These are phyloP conservation scores for Fusarium pseudoanthophilum DNA, from an alignment of 2,329 filamentous ascomycete species.

Conservation along the genomic window DNA sequence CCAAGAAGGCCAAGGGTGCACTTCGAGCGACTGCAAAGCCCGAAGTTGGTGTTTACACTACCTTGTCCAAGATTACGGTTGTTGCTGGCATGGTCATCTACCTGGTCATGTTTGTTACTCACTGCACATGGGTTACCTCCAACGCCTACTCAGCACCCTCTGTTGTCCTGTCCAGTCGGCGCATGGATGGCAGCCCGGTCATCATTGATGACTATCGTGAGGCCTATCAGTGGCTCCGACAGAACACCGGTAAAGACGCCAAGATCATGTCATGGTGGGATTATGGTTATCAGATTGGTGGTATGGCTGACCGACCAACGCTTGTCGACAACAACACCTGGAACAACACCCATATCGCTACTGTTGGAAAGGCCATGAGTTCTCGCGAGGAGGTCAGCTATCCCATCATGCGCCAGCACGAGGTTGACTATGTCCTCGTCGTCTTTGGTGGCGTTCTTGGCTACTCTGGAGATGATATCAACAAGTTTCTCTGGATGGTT, in stretches of 20 bases:
- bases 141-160: slow-evolving; percentile 99
- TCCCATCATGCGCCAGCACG: slow-evolving; percentile 96
- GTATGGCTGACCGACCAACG: slow-evolving; percentile 97
- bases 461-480: slow-evolving; percentile 98
- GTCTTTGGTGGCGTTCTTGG: slow-evolving; percentile 96
- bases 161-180: slow-evolving; percentile 89
- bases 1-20: slow-evolving; percentile 65
- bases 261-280: slow-evolving; percentile 99
- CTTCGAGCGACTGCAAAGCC: slow-evolving; percentile 79
- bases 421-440: slow-evolving; percentile 98
- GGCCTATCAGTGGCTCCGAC: slow-evolving; percentile 98
- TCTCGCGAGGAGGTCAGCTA: slow-evolving; percentile 98
- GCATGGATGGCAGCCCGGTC: slow-evolving; percentile 95
- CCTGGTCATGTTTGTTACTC: slow-evolving; percentile 90
- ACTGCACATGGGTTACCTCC: slow-evolving; percentile 99
- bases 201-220: slow-evolving; percentile 99
- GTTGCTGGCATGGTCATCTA: slow-evolving; percentile 79
- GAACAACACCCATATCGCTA: slow-evolving; percentile 99
- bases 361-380: slow-evolving; percentile 98
- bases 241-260: slow-evolving; percentile 93
- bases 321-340: slow-evolving; percentile 99
- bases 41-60: slow-evolving; percentile 83
- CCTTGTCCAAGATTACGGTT: slow-evolving; percentile 81
- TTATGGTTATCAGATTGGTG: slow-evolving; percentile 99
- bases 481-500: slow-evolving; percentile 99